Percentiles rank a stretch among this genome's conserved stretches.
These are phyloP conservation scores for Bidens hawaiensis DNA, from an alignment of 140 eudicot species.

Conservation along the genomic window DNA sequence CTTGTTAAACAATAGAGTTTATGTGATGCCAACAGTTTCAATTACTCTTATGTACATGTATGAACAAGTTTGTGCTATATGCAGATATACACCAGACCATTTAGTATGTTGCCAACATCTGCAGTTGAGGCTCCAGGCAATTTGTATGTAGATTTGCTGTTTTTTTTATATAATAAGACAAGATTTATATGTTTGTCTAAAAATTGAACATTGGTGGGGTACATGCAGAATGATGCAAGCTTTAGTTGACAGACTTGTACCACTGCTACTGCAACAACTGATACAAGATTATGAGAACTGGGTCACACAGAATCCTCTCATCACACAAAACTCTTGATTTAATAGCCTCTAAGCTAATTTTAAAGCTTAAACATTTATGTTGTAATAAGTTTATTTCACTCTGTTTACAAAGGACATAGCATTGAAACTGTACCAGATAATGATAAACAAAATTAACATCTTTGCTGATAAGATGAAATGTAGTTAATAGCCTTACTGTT, in stretches of 20 bases:
- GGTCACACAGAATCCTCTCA: slow-evolving; percentile 34
- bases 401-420: slow-evolving; percentile 10
- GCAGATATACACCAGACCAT: slow-evolving; percentile 81
- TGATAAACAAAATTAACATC: too few relatives aligned
- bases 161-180: slow-evolving; percentile 1
- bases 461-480: background rate
- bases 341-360: background rate
- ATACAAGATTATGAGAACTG: slow-evolving; percentile 70
- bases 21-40: too few relatives aligned
- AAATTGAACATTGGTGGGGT: slow-evolving; percentile 13
- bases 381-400: background rate
- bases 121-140: slow-evolving; percentile 92
- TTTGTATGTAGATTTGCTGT: slow-evolving; percentile 41
- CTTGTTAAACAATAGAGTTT: too few relatives aligned
- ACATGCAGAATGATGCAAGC: slow-evolving; percentile 90
- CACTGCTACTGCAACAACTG: slow-evolving; percentile 71
- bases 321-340: background rate
- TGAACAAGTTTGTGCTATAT: background rate
- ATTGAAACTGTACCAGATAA: too few relatives aligned
- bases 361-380: too few relatives aligned
- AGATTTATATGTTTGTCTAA: background rate
- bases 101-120: slow-evolving; percentile 63
- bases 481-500: slow-evolving; percentile 16
- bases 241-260: slow-evolving; percentile 83
- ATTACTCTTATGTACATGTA: too few relatives aligned